phyloP scores from a whole-genome alignment of 106 monocot species.

The Apostasia ramifera region DNA sequence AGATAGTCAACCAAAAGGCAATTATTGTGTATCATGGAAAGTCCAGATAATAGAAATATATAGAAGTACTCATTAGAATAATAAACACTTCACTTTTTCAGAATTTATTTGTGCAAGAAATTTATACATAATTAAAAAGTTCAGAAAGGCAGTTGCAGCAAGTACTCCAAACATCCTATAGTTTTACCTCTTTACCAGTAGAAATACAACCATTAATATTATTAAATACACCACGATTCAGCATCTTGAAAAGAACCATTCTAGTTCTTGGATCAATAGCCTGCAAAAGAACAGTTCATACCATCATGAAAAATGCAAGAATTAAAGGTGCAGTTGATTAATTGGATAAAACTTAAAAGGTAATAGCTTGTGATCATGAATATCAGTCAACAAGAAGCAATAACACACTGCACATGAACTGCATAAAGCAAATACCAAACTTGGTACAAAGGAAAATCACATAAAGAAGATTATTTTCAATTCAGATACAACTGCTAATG shows the following conservation, averaged over 20 bases:
- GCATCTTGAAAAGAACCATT: conserved; percentile 96
- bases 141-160: background rate
- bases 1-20: background rate
- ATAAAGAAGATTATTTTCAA: no score
- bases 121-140: background rate
- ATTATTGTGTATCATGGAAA: background rate
- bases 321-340: no score
- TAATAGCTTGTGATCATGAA: no score
- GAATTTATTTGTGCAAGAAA: background rate
- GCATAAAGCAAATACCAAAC: no score
- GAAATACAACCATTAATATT: conserved; percentile 97
- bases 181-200: conserved; percentile 91
- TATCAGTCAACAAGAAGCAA: no score
- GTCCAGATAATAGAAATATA: background rate
- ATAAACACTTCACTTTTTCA: background rate
- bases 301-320: no score
- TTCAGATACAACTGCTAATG: no score
- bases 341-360: no score
- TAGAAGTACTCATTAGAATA: background rate
- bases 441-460: no score
- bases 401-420: no score
- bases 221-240: conserved; percentile 81
- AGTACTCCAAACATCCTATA: background rate
- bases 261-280: conserved; percentile 98
- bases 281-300: conserved; percentile 23